These are phyloP conservation scores for Pyropia haitanensis DNA, from an alignment of 23 red algal species.

Conservation along the genomic window DNA sequence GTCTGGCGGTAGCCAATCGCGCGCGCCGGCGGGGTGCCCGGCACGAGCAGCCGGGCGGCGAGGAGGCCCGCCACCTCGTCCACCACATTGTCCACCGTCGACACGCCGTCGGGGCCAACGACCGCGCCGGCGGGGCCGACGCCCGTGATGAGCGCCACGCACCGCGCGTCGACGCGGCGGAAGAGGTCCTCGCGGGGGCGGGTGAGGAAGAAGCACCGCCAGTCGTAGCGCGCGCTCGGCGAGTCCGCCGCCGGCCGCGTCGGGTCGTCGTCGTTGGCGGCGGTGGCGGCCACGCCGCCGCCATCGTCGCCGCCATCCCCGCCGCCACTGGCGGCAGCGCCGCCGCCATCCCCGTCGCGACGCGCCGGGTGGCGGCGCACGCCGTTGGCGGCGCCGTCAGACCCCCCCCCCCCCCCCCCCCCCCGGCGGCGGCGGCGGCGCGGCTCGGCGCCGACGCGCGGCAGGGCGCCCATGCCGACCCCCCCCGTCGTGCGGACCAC, in stretches of 20 bases:
- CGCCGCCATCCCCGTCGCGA: too few relatives aligned
- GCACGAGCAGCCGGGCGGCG: not conserved
- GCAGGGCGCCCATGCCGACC: constrained; percentile 54
- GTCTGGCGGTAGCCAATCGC: constrained; percentile 96
- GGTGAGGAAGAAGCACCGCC: constrained; percentile 84
- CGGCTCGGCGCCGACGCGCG: constrained; percentile 51
- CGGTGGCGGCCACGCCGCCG: too few relatives aligned
- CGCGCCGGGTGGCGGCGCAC: too few relatives aligned
- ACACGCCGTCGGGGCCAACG: not conserved
- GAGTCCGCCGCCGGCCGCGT: too few relatives aligned
- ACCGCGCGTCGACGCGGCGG: constrained; percentile 70
- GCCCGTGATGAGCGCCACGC: constrained; percentile 62
- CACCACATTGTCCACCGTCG: constrained; percentile 15
- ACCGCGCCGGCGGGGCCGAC: not conserved
- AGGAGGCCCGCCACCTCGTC: constrained; percentile 40
- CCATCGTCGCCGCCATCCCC: too few relatives aligned
- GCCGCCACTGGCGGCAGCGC: too few relatives aligned
- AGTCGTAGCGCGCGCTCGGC: constrained; percentile 37
- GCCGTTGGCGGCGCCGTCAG: too few relatives aligned
- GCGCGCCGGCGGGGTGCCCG: constrained; percentile 15
- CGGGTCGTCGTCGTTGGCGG: too few relatives aligned
- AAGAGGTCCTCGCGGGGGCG: constrained; percentile 41
- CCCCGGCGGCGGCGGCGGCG: constrained; percentile 8
- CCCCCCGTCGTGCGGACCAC: constrained; percentile 41
- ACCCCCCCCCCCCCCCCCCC: not conserved